Evolutionary conservation across 2,329 filamentous ascomycete species (phyloP).

Genomic region (Thermothelomyces thermophilus): DNA sequence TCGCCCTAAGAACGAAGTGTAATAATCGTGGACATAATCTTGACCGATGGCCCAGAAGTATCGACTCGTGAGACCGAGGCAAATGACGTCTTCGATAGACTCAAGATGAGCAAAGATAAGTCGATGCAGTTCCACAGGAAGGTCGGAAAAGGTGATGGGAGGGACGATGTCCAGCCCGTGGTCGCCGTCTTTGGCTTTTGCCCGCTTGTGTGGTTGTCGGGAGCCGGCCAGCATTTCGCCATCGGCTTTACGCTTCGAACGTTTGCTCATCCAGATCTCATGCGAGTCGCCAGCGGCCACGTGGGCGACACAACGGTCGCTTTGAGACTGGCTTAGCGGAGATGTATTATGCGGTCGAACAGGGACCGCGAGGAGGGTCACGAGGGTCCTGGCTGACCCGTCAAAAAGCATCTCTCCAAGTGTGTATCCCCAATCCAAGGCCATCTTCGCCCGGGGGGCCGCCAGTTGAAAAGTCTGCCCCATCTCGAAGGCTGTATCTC

Average conservation of each 20-base stretch:
- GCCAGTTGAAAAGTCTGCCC: background rate
- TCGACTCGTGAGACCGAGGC: background rate
- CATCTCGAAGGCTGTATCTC: background rate
- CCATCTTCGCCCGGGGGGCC: background rate
- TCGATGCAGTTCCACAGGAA: background rate
- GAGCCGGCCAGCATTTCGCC: background rate
- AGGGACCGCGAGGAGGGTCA: background rate
- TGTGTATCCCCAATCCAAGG: background rate
- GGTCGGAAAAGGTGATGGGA: background rate
- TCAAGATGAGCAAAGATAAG: background rate
- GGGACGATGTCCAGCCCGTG: background rate
- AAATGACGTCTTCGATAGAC: background rate
- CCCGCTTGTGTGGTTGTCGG: background rate
- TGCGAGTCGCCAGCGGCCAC: background rate
- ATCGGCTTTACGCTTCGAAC: background rate
- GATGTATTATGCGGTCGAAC: background rate
- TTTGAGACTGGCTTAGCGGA: background rate
- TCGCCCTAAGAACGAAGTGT: slow-evolving; percentile 19
- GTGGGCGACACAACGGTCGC: background rate
- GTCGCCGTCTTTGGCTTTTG: background rate
- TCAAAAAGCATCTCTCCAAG: background rate
- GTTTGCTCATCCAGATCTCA: no score
- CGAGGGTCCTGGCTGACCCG: background rate
- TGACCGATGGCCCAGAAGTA: background rate
- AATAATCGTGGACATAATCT: slow-evolving; percentile 9